A percentile compares a stretch with the other conserved stretches of the same genome.
Conservation (phyloP, 2,329 filamentous ascomycete species). For the Penicillium sp. region DNA sequence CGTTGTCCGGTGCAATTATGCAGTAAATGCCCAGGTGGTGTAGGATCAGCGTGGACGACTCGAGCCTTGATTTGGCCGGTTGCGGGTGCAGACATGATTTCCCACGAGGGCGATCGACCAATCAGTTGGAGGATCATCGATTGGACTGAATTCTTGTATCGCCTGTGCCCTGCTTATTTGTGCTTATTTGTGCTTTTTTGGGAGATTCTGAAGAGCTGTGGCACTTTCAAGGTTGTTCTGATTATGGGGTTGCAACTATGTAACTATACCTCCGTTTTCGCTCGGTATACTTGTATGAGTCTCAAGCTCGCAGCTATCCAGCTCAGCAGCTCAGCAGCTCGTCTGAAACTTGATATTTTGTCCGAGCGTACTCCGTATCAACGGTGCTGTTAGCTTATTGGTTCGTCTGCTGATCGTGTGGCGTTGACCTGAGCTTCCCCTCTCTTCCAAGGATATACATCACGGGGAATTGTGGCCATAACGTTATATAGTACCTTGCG, state of each 20-base stretch:
- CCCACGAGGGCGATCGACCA: neutral
- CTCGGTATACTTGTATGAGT: too few relatives aligned
- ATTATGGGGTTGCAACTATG: too few relatives aligned
- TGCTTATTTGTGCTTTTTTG: too few relatives aligned
- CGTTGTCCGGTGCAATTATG: neutral
- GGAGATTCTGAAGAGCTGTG: too few relatives aligned
- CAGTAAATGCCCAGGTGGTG: neutral
- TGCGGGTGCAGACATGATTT: slow-evolving; percentile 4
- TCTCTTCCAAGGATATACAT: slow-evolving; percentile 1
- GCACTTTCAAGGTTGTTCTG: too few relatives aligned
- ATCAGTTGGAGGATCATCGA: neutral
- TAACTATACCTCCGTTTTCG: too few relatives aligned
- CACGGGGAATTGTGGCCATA: neutral
- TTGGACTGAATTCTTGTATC: neutral
- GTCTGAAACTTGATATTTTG: too few relatives aligned
- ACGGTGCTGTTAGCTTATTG: neutral
- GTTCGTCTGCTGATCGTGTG: slow-evolving; percentile 8
- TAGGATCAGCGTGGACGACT: slow-evolving; percentile 9
- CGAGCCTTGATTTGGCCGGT: slow-evolving; percentile 15
- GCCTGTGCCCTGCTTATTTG: too few relatives aligned
- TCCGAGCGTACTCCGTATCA: too few relatives aligned
- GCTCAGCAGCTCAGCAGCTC: too few relatives aligned
- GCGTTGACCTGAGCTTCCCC: slow-evolving; percentile 5
- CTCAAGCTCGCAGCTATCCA: too few relatives aligned
- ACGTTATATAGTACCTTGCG: neutral